These are phyloP conservation scores for Casuarina glauca DNA, from an alignment of 306 rosid species.

Conservation along the genomic window DNA sequence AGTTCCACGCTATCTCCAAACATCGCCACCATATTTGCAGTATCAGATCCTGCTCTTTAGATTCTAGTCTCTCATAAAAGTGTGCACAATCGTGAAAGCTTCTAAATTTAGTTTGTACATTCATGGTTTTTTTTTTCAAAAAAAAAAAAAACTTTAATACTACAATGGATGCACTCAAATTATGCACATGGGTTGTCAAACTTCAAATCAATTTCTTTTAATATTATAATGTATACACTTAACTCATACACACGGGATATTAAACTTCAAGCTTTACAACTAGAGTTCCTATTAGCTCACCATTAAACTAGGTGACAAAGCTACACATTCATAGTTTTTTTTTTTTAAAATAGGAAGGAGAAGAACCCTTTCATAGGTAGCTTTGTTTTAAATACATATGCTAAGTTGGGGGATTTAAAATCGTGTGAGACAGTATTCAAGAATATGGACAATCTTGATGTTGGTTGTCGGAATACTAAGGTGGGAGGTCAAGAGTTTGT, in stretches of 20 bases:
- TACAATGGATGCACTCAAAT: no score
- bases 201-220: no score
- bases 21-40: neutral
- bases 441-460: conserved; percentile 33
- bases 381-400: conserved; percentile 54
- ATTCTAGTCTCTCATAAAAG: conserved; percentile 38
- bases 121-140: conserved; percentile 30
- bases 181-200: no score
- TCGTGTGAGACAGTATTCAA: conserved; percentile 46
- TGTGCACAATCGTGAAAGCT: conserved; percentile 32
- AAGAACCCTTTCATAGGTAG: conserved; percentile 39
- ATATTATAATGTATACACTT: no score
- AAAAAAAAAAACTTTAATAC: no score
- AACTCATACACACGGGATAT: no score
- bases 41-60: conserved; percentile 18
- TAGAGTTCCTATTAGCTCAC: no score
- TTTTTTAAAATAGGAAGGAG: conserved; percentile 46
- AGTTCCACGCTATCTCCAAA: conserved; percentile 10
- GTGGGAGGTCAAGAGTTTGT: conserved; percentile 31
- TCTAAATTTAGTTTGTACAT: conserved; percentile 36
- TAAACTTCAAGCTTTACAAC: no score
- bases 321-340: no score
- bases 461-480: conserved; percentile 61
- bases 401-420: conserved; percentile 44
- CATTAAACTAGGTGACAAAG: no score